Conservation (phyloP, 2,329 filamentous ascomycete genomes). For the Aspergillus hortae region DNA sequence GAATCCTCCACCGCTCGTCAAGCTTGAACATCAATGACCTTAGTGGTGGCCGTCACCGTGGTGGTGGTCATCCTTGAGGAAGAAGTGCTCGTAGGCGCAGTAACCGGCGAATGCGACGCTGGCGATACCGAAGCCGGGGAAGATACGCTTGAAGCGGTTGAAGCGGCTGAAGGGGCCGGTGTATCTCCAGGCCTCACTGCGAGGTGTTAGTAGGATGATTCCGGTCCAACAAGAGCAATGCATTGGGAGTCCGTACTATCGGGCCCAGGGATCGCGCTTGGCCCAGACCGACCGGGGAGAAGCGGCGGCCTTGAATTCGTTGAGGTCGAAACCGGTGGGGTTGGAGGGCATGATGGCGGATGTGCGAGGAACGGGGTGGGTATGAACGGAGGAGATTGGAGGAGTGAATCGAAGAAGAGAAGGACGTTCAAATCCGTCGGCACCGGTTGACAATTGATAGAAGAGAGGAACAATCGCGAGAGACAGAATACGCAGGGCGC, state of each 20-base stretch:
- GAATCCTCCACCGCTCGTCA: background rate
- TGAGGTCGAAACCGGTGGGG: conserved; percentile 89
- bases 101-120: conserved; percentile 88
- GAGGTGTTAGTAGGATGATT: conserved; percentile 15
- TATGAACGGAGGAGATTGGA: background rate
- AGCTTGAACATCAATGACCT: background rate
- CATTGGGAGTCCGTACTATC: conserved; percentile 48
- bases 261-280: conserved; percentile 59
- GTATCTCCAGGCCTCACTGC: conserved; percentile 93
- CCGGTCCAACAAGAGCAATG: background rate
- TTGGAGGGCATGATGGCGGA: conserved; percentile 51
- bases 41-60: conserved; percentile 57
- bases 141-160: conserved; percentile 81
- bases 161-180: conserved; percentile 79
- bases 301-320: conserved; percentile 70
- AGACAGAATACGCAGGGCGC: background rate
- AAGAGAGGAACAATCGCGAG: background rate
- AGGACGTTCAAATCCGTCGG: conserved; percentile 9
- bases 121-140: conserved; percentile 90
- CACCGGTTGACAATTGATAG: conserved; percentile 12
- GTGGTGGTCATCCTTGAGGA: conserved; percentile 68
- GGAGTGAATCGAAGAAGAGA: conserved; percentile 9
- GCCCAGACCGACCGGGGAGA: conserved; percentile 51
- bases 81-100: conserved; percentile 84
- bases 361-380: conserved; percentile 17